Conservation (phyloP, 305 asterid species). For the Fraxinus greggii region DNA sequence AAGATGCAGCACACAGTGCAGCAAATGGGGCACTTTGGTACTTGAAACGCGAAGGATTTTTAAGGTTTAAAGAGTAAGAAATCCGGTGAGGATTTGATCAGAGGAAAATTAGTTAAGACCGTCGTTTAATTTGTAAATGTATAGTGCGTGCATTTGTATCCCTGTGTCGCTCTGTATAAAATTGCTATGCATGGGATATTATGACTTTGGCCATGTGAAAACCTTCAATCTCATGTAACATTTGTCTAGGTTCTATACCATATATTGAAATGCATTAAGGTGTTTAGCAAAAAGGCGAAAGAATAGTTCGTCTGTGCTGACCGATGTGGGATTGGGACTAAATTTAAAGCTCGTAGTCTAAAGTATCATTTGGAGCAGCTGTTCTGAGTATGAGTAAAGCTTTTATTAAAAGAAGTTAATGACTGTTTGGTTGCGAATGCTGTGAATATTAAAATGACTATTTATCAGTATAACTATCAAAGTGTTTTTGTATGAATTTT, state of each 20-base stretch:
- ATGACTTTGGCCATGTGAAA: neutral
- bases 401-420: too few species aligned
- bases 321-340: neutral
- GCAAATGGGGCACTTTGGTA: conserved; percentile 87
- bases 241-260: neutral
- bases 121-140: neutral
- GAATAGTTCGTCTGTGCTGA: neutral
- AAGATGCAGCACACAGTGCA: conserved; percentile 83
- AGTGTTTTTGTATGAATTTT: too few species aligned
- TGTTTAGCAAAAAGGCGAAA: neutral
- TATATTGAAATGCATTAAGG: neutral
- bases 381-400: neutral
- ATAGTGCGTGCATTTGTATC: neutral
- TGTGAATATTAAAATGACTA: too few species aligned
- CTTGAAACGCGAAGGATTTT: conserved; percentile 56
- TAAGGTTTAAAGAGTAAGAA: conserved; percentile 27
- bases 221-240: neutral
- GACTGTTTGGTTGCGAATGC: too few species aligned
- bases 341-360: neutral
- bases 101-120: neutral
- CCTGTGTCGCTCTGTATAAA: conserved; percentile 8
- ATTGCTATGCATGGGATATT: conserved; percentile 24
- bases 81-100: neutral
- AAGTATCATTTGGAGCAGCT: neutral
- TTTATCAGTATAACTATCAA: too few species aligned